Conservation (phyloP, 345 rosid species). For the Syzygium grande region DNA sequence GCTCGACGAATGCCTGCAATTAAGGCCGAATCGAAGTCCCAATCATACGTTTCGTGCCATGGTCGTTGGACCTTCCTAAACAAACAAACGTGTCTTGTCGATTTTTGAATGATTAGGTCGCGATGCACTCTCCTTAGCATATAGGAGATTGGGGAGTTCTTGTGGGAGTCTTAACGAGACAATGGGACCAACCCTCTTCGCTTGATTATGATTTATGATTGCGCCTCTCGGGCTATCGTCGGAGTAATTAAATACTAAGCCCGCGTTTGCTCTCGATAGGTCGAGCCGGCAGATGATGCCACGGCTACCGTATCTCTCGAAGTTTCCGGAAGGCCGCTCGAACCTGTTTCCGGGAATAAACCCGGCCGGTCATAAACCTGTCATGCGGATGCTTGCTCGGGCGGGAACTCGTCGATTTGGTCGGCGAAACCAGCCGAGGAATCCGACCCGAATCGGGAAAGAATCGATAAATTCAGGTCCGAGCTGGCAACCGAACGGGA, state of each 20-base stretch:
- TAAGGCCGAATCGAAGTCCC: not conserved
- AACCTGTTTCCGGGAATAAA: not conserved
- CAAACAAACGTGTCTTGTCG: not conserved
- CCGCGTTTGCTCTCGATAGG: not conserved
- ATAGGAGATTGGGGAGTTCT: not conserved
- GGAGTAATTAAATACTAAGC: not conserved
- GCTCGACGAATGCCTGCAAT: not conserved
- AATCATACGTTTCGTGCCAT: too few species aligned
- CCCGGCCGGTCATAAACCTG: accelerated
- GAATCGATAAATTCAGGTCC: not conserved
- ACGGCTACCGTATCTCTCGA: not conserved
- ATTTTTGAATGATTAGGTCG: not conserved
- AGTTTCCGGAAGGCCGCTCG: accelerated
- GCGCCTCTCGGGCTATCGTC: not conserved
- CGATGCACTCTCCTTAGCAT: not conserved
- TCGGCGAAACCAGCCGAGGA: too few species aligned
- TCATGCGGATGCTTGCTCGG: accelerated
- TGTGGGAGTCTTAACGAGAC: not conserved
- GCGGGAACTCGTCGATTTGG: accelerated
- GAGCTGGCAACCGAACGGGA: too few species aligned
- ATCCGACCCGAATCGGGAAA: accelerated
- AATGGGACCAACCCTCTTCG: not conserved
- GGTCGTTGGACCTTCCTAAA: not conserved
- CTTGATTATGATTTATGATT: not conserved
- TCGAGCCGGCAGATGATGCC: not conserved